Conservation (phyloP, 768 basidiomycete genomes). For the Chalciporus piperatus region DNA sequence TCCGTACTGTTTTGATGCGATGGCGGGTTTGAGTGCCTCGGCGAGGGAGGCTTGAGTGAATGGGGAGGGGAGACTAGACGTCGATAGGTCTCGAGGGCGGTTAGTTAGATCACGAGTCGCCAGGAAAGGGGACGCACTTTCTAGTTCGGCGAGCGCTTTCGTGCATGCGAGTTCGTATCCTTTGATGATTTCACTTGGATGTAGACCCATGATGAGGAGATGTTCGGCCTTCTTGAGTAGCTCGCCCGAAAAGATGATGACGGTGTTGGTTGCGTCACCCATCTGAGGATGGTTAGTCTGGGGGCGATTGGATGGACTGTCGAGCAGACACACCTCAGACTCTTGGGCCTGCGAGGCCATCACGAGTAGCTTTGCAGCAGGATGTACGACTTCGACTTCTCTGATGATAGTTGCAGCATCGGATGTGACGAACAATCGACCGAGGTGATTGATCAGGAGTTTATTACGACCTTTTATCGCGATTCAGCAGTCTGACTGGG, state of each 20-base stretch:
- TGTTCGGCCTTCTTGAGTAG: conserved; percentile 91
- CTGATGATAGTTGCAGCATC: conserved; percentile 98
- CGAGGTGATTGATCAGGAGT: conserved; percentile 95
- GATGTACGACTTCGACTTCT: conserved; percentile 98
- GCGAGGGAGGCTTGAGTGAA: conserved; percentile 67
- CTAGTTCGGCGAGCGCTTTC: conserved; percentile 84
- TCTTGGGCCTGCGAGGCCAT: conserved; percentile 99
- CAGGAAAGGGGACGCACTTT: conserved; percentile 64
- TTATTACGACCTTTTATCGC: conserved; percentile 83
- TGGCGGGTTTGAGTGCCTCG: conserved; percentile 81
- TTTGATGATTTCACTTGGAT: conserved; percentile 92
- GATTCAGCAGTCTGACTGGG: conserved; percentile 1
- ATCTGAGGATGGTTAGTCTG: conserved; percentile 50
- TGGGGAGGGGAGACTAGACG: conserved; percentile 66
- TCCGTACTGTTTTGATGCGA: conserved; percentile 97
- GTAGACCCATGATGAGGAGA: conserved; percentile 92
- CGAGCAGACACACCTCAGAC: conserved; percentile 61
- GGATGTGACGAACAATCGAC: conserved; percentile 93
- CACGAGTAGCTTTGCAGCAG: conserved; percentile 97
- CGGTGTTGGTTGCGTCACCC: conserved; percentile 96
- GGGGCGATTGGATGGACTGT: neutral
- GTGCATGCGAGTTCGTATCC: conserved; percentile 90
- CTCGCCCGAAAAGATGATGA: conserved; percentile 94
- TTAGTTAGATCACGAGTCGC: conserved; percentile 9
- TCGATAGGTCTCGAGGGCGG: conserved; percentile 57